Evolutionary conservation across 768 basidiomycete genomes (phyloP).

Genomic region (Gloeopeniophorella convolvens): DNA sequence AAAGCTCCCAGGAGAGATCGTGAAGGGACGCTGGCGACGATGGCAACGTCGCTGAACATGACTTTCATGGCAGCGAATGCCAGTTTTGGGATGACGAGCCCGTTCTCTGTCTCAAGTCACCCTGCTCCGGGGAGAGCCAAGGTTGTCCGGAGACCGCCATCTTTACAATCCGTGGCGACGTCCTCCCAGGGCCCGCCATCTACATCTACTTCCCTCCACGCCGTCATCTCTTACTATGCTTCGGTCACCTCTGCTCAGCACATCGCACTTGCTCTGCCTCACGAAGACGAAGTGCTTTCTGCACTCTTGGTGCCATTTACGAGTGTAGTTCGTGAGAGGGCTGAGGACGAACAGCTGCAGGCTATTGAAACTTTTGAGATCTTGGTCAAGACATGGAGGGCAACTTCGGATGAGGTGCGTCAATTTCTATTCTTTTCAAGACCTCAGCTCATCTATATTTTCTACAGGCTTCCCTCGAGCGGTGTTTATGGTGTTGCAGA

Average conservation of each 20-base stretch:
- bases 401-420: conserved; percentile 47
- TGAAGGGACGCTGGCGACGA: conserved; percentile 15
- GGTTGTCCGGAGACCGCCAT: conserved; percentile 39
- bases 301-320: conserved; percentile 54
- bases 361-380: conserved; percentile 60
- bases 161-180: conserved; percentile 31
- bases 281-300: conserved; percentile 53
- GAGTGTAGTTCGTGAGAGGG: conserved; percentile 28
- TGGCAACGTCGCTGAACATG: conserved; percentile 18
- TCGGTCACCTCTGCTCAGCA: conserved; percentile 24
- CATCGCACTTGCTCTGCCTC: conserved; percentile 38
- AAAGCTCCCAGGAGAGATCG: conserved; percentile 29
- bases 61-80: conserved; percentile 34
- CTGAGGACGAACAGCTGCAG: conserved; percentile 47
- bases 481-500: conserved; percentile 66
- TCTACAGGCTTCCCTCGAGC: conserved; percentile 41
- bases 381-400: conserved; percentile 48
- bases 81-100: conserved; percentile 27
- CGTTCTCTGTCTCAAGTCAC: conserved; percentile 20
- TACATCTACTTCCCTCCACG: conserved; percentile 31
- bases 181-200: conserved; percentile 30
- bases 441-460: neutral
- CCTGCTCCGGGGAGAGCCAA: conserved; percentile 13
- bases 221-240: conserved; percentile 39
- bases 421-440: neutral